Conservation (phyloP, 106 monocot species). For the Dendrobium huoshanense region DNA sequence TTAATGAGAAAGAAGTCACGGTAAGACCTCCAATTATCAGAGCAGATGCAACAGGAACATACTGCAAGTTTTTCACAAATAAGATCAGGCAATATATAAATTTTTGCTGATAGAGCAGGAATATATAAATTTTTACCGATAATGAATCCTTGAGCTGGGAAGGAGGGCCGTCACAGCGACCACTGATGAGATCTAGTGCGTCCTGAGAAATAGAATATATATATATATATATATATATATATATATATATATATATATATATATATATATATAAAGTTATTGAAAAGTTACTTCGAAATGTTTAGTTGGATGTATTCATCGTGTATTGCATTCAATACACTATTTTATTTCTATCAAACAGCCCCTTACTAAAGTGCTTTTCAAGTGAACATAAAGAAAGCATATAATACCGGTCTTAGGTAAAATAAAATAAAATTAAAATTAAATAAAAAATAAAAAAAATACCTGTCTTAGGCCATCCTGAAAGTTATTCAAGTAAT, state of each 20-base stretch:
- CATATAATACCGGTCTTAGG: slow-evolving; percentile 56
- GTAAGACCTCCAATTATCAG: slow-evolving; percentile 76
- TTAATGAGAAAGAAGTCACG: slow-evolving; percentile 58
- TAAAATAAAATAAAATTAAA: too few species aligned
- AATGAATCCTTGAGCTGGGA: slow-evolving; percentile 69
- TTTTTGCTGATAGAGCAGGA: neutral
- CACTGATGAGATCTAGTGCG: slow-evolving; percentile 84
- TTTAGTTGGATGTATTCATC: too few species aligned
- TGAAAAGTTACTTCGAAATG: neutral
- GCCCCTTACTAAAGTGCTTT: neutral
- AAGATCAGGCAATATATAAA: too few species aligned
- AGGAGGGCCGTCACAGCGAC: slow-evolving; percentile 54
- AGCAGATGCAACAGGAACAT: slow-evolving; percentile 83
- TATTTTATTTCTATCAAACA: too few species aligned
- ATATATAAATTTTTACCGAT: slow-evolving; percentile 36
- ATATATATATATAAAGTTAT: too few species aligned
- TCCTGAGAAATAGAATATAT: slow-evolving; percentile 40
- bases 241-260: too few species aligned
- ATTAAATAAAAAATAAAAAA: too few species aligned
- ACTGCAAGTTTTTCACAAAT: slow-evolving; percentile 35
- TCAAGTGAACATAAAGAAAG: neutral
- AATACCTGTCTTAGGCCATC: slow-evolving; percentile 84
- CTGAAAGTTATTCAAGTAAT: slow-evolving; percentile 97
- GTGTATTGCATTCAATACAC: too few species aligned
- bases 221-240: too few species aligned